Conservation (phyloP, 2,329 filamentous ascomycete species). For the Aspergillus carbonarius region DNA sequence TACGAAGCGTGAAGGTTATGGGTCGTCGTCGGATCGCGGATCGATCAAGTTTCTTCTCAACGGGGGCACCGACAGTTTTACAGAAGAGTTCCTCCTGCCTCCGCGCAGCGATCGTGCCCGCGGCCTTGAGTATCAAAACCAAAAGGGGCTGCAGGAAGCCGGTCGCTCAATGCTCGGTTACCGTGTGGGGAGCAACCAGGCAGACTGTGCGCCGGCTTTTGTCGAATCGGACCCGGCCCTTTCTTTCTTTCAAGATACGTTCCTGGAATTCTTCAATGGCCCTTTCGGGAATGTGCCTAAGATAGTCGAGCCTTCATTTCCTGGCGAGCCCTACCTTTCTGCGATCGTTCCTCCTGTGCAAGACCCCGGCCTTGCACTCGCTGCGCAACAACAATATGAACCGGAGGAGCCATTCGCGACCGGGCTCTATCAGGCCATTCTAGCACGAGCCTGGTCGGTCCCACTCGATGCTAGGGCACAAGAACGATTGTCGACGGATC, state of each 20-base stretch:
- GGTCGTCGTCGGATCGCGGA: slow-evolving; percentile 41
- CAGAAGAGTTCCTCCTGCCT: slow-evolving; percentile 46
- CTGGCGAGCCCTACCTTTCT: slow-evolving; percentile 20
- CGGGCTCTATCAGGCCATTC: slow-evolving; percentile 41
- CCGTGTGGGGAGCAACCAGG: slow-evolving; percentile 14
- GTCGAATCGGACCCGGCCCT: slow-evolving; percentile 27
- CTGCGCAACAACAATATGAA: slow-evolving; percentile 30
- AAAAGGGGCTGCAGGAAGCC: slow-evolving; percentile 26
- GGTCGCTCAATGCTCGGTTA: slow-evolving; percentile 20
- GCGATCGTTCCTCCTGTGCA: slow-evolving; percentile 18
- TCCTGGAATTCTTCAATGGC: slow-evolving; percentile 40
- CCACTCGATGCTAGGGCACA: slow-evolving; percentile 39
- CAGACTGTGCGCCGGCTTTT: slow-evolving; percentile 21
- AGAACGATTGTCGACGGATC: slow-evolving; percentile 39
- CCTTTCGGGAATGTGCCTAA: slow-evolving; percentile 34
- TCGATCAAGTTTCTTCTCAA: slow-evolving; percentile 50
- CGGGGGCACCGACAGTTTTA: slow-evolving; percentile 47
- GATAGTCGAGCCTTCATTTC: slow-evolving; percentile 22
- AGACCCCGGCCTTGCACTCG: slow-evolving; percentile 19
- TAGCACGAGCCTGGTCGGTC: slow-evolving; percentile 40
- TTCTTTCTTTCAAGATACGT: slow-evolving; percentile 37
- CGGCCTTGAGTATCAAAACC: slow-evolving; percentile 38
- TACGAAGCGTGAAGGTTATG: slow-evolving; percentile 28
- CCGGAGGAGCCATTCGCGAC: slow-evolving; percentile 40
- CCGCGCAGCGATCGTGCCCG: slow-evolving; percentile 39